These are phyloP conservation scores for Letharia lupina DNA, from an alignment of 495 filamentous ascomycete genomes.

Conservation along the genomic window DNA sequence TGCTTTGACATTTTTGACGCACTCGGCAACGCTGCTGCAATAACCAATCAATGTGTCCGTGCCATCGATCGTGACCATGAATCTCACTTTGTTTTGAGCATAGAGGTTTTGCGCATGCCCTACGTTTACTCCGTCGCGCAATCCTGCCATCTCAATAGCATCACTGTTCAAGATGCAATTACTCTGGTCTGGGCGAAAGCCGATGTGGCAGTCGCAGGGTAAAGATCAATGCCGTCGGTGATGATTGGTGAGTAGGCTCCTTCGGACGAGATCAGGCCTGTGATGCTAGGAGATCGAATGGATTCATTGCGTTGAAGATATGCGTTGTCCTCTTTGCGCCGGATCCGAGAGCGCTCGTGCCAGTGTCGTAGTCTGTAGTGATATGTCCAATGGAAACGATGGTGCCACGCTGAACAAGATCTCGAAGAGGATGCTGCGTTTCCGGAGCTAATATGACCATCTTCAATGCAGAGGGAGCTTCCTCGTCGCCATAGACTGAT, in stretches of 20 bases:
- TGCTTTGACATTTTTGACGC: slow-evolving; percentile 37
- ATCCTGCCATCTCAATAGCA: slow-evolving; percentile 52
- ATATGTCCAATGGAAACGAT: slow-evolving; percentile 74
- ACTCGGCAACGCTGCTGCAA: slow-evolving; percentile 35
- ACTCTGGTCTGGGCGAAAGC: slow-evolving; percentile 47
- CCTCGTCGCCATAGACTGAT: slow-evolving; percentile 16
- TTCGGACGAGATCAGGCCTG: slow-evolving; percentile 53
- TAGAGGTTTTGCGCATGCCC: slow-evolving; percentile 39
- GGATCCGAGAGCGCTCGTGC: slow-evolving; percentile 51
- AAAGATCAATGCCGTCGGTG: slow-evolving; percentile 55
- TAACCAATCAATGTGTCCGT: slow-evolving; percentile 41
- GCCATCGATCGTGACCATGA: slow-evolving; percentile 36
- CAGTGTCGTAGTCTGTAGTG: slow-evolving; percentile 69
- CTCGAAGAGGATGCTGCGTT: slow-evolving; percentile 51
- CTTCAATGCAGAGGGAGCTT: slow-evolving; percentile 41
- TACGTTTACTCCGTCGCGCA: slow-evolving; percentile 64
- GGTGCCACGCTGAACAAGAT: slow-evolving; percentile 52
- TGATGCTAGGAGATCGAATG: slow-evolving; percentile 77
- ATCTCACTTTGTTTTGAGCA: slow-evolving; percentile 33
- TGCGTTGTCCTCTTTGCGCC: slow-evolving; percentile 83
- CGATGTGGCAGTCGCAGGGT: slow-evolving; percentile 51
- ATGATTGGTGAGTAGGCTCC: slow-evolving; percentile 54
- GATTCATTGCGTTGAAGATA: slow-evolving; percentile 84
- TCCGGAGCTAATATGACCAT: slow-evolving; percentile 80
- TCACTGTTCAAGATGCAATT: slow-evolving; percentile 55